Conservation (phyloP, 139 green algal genomes). For the Spirogloea muscicola region DNA sequence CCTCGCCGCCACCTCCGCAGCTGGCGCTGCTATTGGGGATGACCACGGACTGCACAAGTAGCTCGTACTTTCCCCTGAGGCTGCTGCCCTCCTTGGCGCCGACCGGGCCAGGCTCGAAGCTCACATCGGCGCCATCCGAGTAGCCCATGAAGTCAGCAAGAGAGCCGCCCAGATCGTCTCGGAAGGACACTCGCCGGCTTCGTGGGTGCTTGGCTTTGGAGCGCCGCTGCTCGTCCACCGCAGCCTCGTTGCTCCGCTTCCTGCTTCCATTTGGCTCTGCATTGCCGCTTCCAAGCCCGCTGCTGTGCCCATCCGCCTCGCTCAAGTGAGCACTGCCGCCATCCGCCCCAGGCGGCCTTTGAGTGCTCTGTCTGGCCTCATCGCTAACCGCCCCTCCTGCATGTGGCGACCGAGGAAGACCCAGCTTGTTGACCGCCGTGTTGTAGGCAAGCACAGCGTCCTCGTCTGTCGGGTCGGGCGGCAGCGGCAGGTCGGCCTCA, state of each 20-base stretch:
- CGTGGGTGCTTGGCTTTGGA: too few species aligned
- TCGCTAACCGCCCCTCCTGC: too few species aligned
- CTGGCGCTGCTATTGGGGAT: conserved; percentile 7
- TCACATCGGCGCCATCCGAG: conserved; percentile 41
- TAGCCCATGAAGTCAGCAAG: conserved; percentile 39
- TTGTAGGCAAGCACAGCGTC: conserved; percentile 45
- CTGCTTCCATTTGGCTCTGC: too few species aligned
- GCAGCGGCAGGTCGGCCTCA: conserved; percentile 6
- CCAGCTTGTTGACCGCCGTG: conserved; percentile 31
- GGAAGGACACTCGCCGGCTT: conserved; percentile 28
- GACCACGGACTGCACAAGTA: conserved; percentile 30
- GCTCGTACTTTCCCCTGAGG: conserved; percentile 42
- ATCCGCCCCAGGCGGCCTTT: neutral
- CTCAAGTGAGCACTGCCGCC: neutral
- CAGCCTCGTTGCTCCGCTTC: too few species aligned
- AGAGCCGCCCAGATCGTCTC: conserved; percentile 27
- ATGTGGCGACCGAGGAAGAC: conserved; percentile 11
- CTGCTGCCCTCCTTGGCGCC: conserved; percentile 37
- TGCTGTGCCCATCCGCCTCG: too few species aligned
- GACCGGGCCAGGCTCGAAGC: conserved; percentile 22
- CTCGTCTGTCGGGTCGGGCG: conserved; percentile 20
- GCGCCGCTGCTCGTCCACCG: too few species aligned
- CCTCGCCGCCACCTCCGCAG: neutral
- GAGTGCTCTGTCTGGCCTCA: too few species aligned
- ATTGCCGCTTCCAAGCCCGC: conserved; percentile 2